These are phyloP conservation scores for Selaginella moellendorffii DNA, from an alignment of 75 land plant species.

Conservation along the genomic window DNA sequence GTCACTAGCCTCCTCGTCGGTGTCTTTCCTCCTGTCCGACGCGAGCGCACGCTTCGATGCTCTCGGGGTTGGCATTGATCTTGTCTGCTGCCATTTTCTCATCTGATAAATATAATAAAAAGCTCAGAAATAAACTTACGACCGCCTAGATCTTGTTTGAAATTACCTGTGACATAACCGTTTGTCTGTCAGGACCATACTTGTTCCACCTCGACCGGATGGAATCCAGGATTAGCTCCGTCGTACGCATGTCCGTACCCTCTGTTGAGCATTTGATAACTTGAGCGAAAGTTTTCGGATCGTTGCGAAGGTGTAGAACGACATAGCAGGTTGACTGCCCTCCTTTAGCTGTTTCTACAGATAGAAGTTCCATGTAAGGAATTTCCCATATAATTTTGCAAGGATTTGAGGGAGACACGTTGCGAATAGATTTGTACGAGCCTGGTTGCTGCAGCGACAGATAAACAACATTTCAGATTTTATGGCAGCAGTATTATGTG, in stretches of 20 bases:
- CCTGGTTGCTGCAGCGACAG: neutral
- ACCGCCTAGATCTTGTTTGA: too few relatives aligned
- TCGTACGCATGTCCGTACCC: conserved; percentile 35
- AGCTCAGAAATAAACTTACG: neutral
- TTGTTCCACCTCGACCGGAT: conserved; percentile 55
- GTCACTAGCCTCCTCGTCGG: too few relatives aligned
- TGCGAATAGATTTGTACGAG: neutral
- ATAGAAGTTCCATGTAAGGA: conserved; percentile 70
- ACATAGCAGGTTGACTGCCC: conserved; percentile 38
- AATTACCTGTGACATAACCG: neutral
- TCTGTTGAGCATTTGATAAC: conserved; percentile 42
- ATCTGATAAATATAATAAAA: neutral
- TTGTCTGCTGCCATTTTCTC: conserved; percentile 8
- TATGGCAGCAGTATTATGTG: neutral
- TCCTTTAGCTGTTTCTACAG: conserved; percentile 57
- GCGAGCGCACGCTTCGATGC: neutral
- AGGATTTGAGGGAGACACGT: conserved; percentile 23
- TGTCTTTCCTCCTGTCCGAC: neutral
- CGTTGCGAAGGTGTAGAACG: conserved; percentile 57
- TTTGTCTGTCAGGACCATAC: conserved; percentile 8
- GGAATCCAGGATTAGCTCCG: conserved; percentile 18
- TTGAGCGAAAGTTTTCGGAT: conserved; percentile 41
- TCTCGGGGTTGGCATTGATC: conserved; percentile 9
- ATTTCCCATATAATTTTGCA: conserved; percentile 90
- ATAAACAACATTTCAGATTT: neutral